Evolutionary conservation across 2,329 filamentous ascomycete genomes (phyloP).

Genomic region (Fusarium austroafricanum): DNA sequence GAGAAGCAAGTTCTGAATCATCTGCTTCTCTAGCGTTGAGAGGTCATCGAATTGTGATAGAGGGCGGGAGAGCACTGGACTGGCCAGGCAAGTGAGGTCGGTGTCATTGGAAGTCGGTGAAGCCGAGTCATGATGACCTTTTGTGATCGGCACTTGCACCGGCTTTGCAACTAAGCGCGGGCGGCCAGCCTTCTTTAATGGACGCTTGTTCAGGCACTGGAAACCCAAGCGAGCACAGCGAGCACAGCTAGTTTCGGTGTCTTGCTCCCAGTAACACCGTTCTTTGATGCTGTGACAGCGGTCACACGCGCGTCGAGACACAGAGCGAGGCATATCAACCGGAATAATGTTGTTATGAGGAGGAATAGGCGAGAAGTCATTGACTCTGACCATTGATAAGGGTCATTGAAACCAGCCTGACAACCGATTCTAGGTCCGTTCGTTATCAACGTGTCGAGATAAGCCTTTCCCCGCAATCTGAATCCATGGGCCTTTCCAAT

Average conservation of each 20-base stretch:
- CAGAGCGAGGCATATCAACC: neutral
- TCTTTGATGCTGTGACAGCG: constrained; percentile 45
- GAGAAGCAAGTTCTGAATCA: constrained; percentile 25
- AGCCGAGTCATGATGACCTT: neutral
- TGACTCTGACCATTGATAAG: too few species aligned
- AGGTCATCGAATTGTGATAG: neutral
- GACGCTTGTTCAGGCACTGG: constrained; percentile 29
- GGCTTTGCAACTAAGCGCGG: constrained; percentile 4
- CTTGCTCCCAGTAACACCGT: constrained; percentile 36
- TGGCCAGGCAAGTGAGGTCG: neutral
- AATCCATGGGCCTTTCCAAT: too few species aligned
- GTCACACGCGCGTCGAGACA: constrained; percentile 37
- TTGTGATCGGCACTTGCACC: neutral
- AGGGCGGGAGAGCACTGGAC: neutral
- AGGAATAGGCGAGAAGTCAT: too few species aligned
- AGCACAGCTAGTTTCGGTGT: constrained; percentile 21
- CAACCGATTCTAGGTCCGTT: too few species aligned
- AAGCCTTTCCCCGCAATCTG: too few species aligned
- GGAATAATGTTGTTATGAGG: too few species aligned
- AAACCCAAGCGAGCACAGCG: constrained; percentile 40
- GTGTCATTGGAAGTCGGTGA: neutral
- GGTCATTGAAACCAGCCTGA: too few species aligned
- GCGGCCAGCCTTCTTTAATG: constrained; percentile 30
- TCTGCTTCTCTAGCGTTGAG: neutral
- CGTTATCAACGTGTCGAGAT: too few species aligned